Base-by-base conservation (phyloP, 768 basidiomycete genomes). In the Termitomyces sp. region DNA sequence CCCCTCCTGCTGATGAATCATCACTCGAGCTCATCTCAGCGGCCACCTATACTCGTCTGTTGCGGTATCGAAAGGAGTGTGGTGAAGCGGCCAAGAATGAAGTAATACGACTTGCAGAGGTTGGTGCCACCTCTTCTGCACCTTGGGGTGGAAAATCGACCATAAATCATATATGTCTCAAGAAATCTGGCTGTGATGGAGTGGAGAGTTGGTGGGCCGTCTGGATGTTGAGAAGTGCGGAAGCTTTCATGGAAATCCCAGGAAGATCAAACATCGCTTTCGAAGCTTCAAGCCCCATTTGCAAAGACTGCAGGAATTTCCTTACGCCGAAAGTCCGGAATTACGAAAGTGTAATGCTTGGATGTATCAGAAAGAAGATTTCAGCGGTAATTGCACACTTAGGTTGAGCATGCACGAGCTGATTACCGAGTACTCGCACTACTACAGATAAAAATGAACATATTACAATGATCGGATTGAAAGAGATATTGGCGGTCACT, bases 1-100 rank as follows among this genome's bases (percentile, higher is more conserved):
- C 54, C 0, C 55, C 67, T 1, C 68, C 66, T 51, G 58, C 68
- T n/a, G 59, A 70, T 26, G 78, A 78, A 59, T 67, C 78, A 17
- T 77, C 78, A 59, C 68, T 79, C 21, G 72, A 71, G 54, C 67
- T 70, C 44, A 75, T 80, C 55, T 69, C 72, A 1, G 77, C 71
- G 5, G 74, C 71, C 11, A 70, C 69, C 35, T 71, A 74, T 54
- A 69, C 73, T 64, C 73, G 72, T 28, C 67, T 79, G 37, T 71
- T 75, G 46, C 67, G 72, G 35, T 79, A 78, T 59, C 75, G 77
- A 60, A 64, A 67, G 38, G 54, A 65, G 33, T 78, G 77, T 58
- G 75, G 73, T 7, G 66, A 60, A 61, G 2, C 72, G 68, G 53
- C 61, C 56, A 50, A 41, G 17, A 46, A 30, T 17, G 45, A 46